Conservation (phyloP, 164 flowering plant species). For the Euptelea pleiosperma region DNA sequence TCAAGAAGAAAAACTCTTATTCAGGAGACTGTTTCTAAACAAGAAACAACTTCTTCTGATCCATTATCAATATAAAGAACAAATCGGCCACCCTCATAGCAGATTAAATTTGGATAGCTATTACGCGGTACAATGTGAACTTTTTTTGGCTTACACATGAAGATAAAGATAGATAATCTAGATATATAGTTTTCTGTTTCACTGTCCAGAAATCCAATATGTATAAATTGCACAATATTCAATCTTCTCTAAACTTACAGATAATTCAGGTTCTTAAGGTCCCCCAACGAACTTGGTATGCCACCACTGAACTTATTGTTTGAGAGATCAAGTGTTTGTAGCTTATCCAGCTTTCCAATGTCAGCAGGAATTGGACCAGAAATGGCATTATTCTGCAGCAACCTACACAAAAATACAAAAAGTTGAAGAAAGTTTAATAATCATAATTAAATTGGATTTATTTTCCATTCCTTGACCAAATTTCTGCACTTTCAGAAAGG, state of each 20-base stretch:
- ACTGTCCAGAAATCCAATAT: too few relatives aligned
- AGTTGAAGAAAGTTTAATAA: background rate
- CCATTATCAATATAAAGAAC: too few relatives aligned
- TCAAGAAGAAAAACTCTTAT: background rate
- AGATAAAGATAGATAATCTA: too few relatives aligned
- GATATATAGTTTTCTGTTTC: too few relatives aligned
- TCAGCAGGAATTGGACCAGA: constrained; percentile 70
- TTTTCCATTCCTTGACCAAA: background rate
- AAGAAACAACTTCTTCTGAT: background rate
- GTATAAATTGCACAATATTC: background rate
- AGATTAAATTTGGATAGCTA: too few relatives aligned
- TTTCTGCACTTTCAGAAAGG: too few relatives aligned
- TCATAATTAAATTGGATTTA: background rate
- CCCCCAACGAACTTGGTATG: constrained; percentile 72
- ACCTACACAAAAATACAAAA: constrained; percentile 33
- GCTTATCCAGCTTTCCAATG: constrained; percentile 73
- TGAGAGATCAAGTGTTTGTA: constrained; percentile 83
- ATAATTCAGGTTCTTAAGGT: constrained; percentile 64
- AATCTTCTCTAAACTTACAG: constrained; percentile 45
- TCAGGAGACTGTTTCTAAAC: background rate
- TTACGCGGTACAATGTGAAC: too few relatives aligned
- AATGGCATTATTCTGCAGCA: constrained; percentile 82
- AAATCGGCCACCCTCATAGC: too few relatives aligned
- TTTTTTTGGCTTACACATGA: too few relatives aligned
- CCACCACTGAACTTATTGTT: constrained; percentile 59